Evolutionary conservation across 2,329 filamentous ascomycete genomes (phyloP).

Genomic region (Hypomyces rosellus): DNA sequence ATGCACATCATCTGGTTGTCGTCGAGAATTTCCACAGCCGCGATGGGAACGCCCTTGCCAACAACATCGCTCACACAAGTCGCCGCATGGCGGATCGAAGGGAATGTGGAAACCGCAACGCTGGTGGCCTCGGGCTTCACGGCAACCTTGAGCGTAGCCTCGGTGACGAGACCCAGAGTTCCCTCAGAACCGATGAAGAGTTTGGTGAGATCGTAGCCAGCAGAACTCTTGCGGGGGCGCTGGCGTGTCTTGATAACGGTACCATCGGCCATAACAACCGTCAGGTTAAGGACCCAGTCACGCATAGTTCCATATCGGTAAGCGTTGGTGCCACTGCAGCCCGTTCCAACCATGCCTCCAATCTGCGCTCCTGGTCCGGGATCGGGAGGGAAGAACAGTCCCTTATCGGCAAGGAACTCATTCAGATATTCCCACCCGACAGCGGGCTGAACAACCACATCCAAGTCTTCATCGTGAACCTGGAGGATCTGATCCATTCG

Average conservation of each 20-base stretch:
- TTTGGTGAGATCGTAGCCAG: slow-evolving; percentile 85
- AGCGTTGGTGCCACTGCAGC: slow-evolving; percentile 74
- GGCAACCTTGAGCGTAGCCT: slow-evolving; percentile 82
- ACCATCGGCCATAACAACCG: slow-evolving; percentile 83
- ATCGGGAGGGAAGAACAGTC: slow-evolving; percentile 87
- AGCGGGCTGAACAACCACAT: slow-evolving; percentile 72
- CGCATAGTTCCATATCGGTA: slow-evolving; percentile 93
- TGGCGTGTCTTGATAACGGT: slow-evolving; percentile 86
- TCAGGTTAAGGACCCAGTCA: slow-evolving; percentile 84
- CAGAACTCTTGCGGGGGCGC: slow-evolving; percentile 80
- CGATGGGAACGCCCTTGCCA: slow-evolving; percentile 72
- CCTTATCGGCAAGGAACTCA: slow-evolving; percentile 63
- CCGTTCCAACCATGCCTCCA: slow-evolving; percentile 77
- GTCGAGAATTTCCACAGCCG: slow-evolving; percentile 88
- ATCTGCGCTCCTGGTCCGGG: slow-evolving; percentile 90
- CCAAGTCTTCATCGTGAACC: slow-evolving; percentile 71
- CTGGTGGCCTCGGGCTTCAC: slow-evolving; percentile 72
- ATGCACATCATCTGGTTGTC: slow-evolving; percentile 78
- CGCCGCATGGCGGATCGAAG: slow-evolving; percentile 61
- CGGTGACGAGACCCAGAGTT: slow-evolving; percentile 83
- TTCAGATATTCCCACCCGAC: slow-evolving; percentile 85
- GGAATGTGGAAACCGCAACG: slow-evolving; percentile 65
- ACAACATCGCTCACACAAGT: slow-evolving; percentile 78
- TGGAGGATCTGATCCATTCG: slow-evolving; percentile 76
- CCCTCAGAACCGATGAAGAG: slow-evolving; percentile 89